Base-by-base conservation (phyloP, 169 alveolate genomes). In the Plasmodium coatneyi region DNA sequence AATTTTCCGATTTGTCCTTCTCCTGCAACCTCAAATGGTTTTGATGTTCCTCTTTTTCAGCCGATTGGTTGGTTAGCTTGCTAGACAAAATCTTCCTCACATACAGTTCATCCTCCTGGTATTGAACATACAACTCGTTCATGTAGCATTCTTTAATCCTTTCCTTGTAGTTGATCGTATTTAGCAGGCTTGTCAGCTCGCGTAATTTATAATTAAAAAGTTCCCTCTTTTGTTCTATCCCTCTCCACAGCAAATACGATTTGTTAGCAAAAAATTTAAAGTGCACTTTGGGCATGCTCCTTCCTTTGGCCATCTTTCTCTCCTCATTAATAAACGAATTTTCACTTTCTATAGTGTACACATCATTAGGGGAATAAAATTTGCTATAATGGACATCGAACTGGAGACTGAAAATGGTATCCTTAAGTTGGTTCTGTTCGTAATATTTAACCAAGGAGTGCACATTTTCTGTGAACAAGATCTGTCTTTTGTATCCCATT, bases 181-280 rank as follows among this genome's bases (percentile, higher is more conserved):
- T 41, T 49, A 81, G 49, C 39, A 81, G 39, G 52, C 70, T 81
- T 81, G 19, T 28, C 39, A 81, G 10, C 49, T 81, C 89, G 22
- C 56, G 70, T 10, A 81, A 81, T 81, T 81, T 81, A 81, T 46
- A 81, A 81, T 81, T 81, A 81, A 81, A 81, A 39, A 46, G 19
- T 81, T 81, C 89, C 28, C 19, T 81, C 5, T 81, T 81, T 14
- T 46, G n/a, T 49, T 81, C 89, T 7, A 81, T 81, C 16, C 89
- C 89, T 81, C 89, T 81, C 89, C 89, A 81, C 16, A 81, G 43
- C 70, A 81, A 46, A 46, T 81, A 81, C 36, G 89, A 81, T 52
- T 81, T 81, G 70, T 81, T 81, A 81, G 89, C 25, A 81, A 81
- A 81, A 81, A 81, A 81, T 81, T 81, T 81, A 9, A 81, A 5